Evolutionary conservation across 2,329 filamentous ascomycete genomes (phyloP).

Genomic region (Colletotrichum tabaci): DNA sequence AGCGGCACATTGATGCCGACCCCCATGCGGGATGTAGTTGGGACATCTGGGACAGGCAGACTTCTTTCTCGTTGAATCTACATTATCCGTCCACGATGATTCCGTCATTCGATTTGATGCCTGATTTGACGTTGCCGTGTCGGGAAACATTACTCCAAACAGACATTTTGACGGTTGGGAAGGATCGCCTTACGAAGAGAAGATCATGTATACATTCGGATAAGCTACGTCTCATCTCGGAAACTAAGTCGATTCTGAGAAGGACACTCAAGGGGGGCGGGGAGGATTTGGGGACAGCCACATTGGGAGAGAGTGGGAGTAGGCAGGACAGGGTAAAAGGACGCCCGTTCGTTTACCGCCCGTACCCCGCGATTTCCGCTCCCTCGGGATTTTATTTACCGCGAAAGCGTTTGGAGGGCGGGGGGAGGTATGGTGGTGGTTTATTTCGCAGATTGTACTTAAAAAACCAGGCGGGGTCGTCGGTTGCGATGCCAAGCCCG

Average conservation of each 20-base stretch:
- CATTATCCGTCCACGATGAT: conserved; percentile 28
- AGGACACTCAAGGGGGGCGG: background rate
- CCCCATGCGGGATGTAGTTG: conserved; percentile 33
- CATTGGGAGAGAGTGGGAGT: too few relatives aligned
- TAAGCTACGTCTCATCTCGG: conserved; percentile 22
- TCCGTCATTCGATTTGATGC: background rate
- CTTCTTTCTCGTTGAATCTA: conserved; percentile 39
- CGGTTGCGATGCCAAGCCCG: too few relatives aligned
- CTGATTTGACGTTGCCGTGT: conserved; percentile 7
- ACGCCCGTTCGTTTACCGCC: conserved; percentile 5
- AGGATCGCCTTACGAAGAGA: background rate
- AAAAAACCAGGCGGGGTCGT: too few relatives aligned
- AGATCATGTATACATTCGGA: conserved; percentile 11
- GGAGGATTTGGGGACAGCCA: background rate
- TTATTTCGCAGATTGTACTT: too few relatives aligned
- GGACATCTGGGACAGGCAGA: conserved; percentile 37
- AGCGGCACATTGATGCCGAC: conserved; percentile 18
- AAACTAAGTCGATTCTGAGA: conserved; percentile 9
- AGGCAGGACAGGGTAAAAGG: background rate
- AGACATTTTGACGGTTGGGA: background rate
- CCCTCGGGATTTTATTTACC: conserved; percentile 10
- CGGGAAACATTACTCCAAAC: conserved; percentile 15
- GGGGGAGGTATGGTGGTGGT: too few relatives aligned
- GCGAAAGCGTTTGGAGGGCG: background rate
- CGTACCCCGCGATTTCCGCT: conserved; percentile 37